phyloP scores from a whole-genome alignment of 2,329 filamentous ascomycete species.

The Sporothrix mexicana region DNA sequence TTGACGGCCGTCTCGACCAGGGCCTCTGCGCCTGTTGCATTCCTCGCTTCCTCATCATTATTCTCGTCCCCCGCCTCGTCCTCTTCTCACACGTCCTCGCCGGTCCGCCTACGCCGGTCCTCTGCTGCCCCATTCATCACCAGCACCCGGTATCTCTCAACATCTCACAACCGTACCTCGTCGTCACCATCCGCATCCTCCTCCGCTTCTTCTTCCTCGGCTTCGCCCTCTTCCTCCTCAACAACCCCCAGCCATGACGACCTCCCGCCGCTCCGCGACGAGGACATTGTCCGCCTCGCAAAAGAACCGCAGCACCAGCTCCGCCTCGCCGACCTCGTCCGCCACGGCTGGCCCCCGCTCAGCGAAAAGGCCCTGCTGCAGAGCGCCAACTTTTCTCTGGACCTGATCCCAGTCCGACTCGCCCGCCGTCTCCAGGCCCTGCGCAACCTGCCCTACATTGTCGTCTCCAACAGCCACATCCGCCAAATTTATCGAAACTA shows the following conservation, averaged over 20 bases:
- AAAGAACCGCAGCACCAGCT: slow-evolving; percentile 78
- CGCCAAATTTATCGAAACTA: slow-evolving; percentile 96
- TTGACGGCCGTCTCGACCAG: slow-evolving; percentile 46
- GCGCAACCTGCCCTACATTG: slow-evolving; percentile 93
- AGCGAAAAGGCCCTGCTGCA: slow-evolving; percentile 79
- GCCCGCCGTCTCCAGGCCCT: slow-evolving; percentile 93
- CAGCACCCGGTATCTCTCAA: slow-evolving; percentile 46
- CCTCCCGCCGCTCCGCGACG: slow-evolving; percentile 56
- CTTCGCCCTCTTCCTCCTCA: neutral
- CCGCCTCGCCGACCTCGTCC: slow-evolving; percentile 86
- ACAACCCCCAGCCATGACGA: neutral
- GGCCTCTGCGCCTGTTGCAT: slow-evolving; percentile 33
- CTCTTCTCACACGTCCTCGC: too few species aligned
- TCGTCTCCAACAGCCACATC: slow-evolving; percentile 97
- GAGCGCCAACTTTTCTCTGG: slow-evolving; percentile 95
- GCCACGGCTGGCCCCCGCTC: slow-evolving; percentile 82
- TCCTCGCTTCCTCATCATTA: neutral
- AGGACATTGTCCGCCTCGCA: slow-evolving; percentile 79
- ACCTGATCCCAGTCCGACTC: slow-evolving; percentile 86
- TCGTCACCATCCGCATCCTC: neutral
- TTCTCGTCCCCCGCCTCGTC: neutral
- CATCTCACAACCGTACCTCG: slow-evolving; percentile 39
- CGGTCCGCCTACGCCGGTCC: neutral
- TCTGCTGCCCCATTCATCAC: slow-evolving; percentile 8
- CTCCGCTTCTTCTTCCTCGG: neutral